A percentile compares a stretch with the other conserved stretches of the same genome.
phyloP scores from a whole-genome alignment of 2,329 filamentous ascomycete genomes.

The Fusarium buxicola region DNA sequence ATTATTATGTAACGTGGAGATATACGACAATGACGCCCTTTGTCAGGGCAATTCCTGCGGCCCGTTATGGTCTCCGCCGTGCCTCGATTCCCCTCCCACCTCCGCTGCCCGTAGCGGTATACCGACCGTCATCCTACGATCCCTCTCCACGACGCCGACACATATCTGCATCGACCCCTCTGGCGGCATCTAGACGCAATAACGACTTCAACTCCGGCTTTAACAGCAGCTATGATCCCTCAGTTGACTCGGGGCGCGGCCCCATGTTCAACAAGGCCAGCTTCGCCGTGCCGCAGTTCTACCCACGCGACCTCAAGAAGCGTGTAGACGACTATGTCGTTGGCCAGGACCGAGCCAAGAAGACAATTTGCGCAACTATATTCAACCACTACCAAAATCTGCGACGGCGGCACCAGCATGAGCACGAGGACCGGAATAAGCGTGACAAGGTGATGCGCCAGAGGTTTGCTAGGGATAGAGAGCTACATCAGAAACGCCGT shows the following conservation, averaged over 20 bases:
- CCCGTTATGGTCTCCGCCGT: slow-evolving; percentile 26
- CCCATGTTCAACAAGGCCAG: slow-evolving; percentile 69
- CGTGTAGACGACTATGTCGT: slow-evolving; percentile 97
- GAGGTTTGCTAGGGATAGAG: slow-evolving; percentile 75
- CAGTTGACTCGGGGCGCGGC: slow-evolving; percentile 63
- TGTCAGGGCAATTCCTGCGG: slow-evolving; percentile 38
- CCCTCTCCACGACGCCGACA: slow-evolving; percentile 31
- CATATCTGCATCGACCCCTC: slow-evolving; percentile 41
- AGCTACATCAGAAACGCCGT: slow-evolving; percentile 63
- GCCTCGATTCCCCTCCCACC: slow-evolving; percentile 19
- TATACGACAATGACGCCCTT: slow-evolving; percentile 42
- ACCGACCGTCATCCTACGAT: slow-evolving; percentile 7
- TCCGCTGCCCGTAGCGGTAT: slow-evolving; percentile 6
- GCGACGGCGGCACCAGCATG: slow-evolving; percentile 80
- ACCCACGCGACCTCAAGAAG: slow-evolving; percentile 80
- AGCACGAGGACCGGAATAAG: slow-evolving; percentile 69
- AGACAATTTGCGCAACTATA: slow-evolving; percentile 90
- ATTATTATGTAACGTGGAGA: slow-evolving; percentile 41
- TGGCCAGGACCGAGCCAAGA: slow-evolving; percentile 93
- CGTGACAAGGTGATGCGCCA: slow-evolving; percentile 77
- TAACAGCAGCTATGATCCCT: slow-evolving; percentile 69
- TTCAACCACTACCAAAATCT: slow-evolving; percentile 97
- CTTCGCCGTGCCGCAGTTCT: slow-evolving; percentile 72
- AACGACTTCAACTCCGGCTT: slow-evolving; percentile 68
- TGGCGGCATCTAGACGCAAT: slow-evolving; percentile 54